Evolutionary conservation across 2,329 filamentous ascomycete genomes (phyloP).

Genomic region (Diaporthe sp.): DNA sequence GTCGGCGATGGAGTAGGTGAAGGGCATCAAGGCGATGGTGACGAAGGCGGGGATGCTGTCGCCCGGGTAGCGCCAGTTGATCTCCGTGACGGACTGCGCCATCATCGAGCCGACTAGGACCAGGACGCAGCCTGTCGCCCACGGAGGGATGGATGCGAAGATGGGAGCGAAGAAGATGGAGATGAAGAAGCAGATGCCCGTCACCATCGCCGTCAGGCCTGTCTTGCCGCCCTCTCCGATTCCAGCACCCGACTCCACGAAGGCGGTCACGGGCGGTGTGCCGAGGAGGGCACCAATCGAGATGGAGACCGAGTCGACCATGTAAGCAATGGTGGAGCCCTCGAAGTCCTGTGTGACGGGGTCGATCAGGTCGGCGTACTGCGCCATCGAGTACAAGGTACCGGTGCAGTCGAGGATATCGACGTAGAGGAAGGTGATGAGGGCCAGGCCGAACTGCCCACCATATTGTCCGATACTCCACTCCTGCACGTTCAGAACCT

Average conservation of each 20-base stretch:
- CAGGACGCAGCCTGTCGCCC: constrained; percentile 82
- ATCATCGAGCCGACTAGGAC: constrained; percentile 92
- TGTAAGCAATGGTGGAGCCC: constrained; percentile 82
- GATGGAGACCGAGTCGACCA: constrained; percentile 84
- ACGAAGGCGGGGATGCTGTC: constrained; percentile 89
- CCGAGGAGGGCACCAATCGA: constrained; percentile 83
- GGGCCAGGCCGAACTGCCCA: constrained; percentile 83
- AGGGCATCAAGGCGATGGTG: constrained; percentile 88
- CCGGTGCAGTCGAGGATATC: constrained; percentile 91
- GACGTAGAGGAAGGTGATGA: constrained; percentile 91
- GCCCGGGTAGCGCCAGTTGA: constrained; percentile 91
- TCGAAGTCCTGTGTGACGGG: constrained; percentile 89
- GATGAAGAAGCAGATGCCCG: constrained; percentile 78
- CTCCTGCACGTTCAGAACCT: constrained; percentile 78
- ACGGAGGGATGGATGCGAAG: constrained; percentile 82
- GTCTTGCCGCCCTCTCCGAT: constrained; percentile 83
- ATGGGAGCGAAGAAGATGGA: constrained; percentile 83
- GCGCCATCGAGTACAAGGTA: constrained; percentile 91
- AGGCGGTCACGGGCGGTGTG: constrained; percentile 79
- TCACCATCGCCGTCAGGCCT: constrained; percentile 78
- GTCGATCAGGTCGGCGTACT: constrained; percentile 84
- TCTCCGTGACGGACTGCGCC: constrained; percentile 82
- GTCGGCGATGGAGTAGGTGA: constrained; percentile 90
- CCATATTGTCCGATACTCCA: constrained; percentile 80
- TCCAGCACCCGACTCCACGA: constrained; percentile 82